Evolutionary conservation across 805 yeast species (phyloP), one percentile per base, ranked within the genome.

Genomic region (Zygotorulaspora danielsina): DNA sequence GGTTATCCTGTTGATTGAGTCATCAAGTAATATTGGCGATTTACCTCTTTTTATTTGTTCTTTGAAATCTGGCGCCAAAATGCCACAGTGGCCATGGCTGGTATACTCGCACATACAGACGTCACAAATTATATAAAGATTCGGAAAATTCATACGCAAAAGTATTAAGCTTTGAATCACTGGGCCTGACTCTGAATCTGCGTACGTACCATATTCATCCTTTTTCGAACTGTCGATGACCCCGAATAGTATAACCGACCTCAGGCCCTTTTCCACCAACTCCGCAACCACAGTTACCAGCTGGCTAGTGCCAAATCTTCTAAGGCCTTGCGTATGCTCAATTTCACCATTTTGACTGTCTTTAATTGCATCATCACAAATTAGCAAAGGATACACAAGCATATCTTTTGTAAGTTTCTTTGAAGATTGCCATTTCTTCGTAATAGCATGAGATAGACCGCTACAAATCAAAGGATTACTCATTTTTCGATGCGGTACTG

Each of bases 71-170:
- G n/a, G n/a, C n/a, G n/a, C n/a, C 38, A 93, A 71, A 11, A 88
- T 72, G 27, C 98, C 98, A 67, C 98, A 93, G 63, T 93, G 98
- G n/a, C 98, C 98, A 57, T 93, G 97, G 40, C 81, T 75, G 6
- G 98, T 93, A 64, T 87, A 93, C 65, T 93, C 98, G 69, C 98
- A 93, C 37, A 93, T 68, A 64, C 98, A 93, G 18, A 90, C 97
- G 59, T 93, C 98, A 57, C 96, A 84, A 75, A 88, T 78, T 47
- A 93, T 77, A 61, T 81, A 90, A 43, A 93, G 72, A 19, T 77
- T 82, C 4, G 98, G 97, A 66, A 84, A 89, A 11, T 74, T 65
- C 31, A 63, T 47, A 44, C 73, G 73, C 39, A 93, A 71, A 2
- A 75, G 70, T 56, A 79, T 81, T 53, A 84, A 81, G 15, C 90